Percentiles rank a stretch among this genome's conserved stretches.
These are phyloP conservation scores for Asterophora lycoperdoides DNA, from an alignment of 768 basidiomycete genomes.

Conservation along the genomic window DNA sequence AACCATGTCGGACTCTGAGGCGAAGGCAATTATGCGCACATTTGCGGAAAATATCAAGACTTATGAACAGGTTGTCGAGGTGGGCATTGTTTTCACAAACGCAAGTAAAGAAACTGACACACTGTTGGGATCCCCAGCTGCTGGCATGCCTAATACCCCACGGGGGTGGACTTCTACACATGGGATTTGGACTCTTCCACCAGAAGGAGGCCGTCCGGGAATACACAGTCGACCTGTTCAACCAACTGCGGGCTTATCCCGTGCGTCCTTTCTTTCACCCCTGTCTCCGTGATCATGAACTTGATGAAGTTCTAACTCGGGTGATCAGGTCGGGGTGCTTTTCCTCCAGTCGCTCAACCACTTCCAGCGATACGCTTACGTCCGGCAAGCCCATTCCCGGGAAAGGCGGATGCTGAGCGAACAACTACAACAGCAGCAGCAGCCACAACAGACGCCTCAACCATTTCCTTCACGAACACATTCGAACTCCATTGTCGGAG, in stretches of 20 bases:
- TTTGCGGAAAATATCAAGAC: slow-evolving; percentile 67
- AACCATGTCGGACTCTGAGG: slow-evolving; percentile 69
- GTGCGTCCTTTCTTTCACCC: slow-evolving; percentile 41
- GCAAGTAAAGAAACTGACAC: neutral
- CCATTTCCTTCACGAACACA: slow-evolving; percentile 24
- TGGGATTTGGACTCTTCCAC: slow-evolving; percentile 91
- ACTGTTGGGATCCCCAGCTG: slow-evolving; percentile 47
- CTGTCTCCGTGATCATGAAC: neutral
- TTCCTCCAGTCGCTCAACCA: slow-evolving; percentile 79
- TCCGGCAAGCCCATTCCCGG: slow-evolving; percentile 71
- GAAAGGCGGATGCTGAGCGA: slow-evolving; percentile 37
- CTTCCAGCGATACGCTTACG: slow-evolving; percentile 86
- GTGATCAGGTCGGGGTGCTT: slow-evolving; percentile 65
- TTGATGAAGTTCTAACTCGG: no score
- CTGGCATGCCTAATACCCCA: slow-evolving; percentile 72
- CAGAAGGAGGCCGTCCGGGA: slow-evolving; percentile 73
- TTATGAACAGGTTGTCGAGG: slow-evolving; percentile 91
- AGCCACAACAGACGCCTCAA: slow-evolving; percentile 14
- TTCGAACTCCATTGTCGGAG: slow-evolving; percentile 28
- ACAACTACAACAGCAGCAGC: slow-evolving; percentile 26
- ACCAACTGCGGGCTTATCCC: slow-evolving; percentile 69
- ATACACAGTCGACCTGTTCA: slow-evolving; percentile 78
- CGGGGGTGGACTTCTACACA: slow-evolving; percentile 75
- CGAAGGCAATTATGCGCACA: slow-evolving; percentile 66
- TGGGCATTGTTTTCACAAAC: slow-evolving; percentile 25